A percentile compares a stretch with the other conserved stretches of the same genome.
Conservation (phyloP, 345 rosid species). For the Nephelium lappaceum region DNA sequence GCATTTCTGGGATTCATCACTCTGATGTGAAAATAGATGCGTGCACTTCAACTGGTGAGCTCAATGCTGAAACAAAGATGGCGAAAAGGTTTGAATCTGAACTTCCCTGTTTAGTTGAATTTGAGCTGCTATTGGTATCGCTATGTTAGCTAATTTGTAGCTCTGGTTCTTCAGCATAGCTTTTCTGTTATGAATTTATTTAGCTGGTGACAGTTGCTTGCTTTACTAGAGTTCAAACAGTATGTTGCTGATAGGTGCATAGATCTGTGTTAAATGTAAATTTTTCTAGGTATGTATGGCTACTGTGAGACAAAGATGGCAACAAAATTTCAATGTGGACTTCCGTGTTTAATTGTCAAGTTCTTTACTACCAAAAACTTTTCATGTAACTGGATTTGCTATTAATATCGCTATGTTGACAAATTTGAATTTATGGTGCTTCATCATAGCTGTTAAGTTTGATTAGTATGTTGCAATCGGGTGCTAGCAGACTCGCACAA, state of each 20-base stretch:
- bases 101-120: background rate
- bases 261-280: background rate
- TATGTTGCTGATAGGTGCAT: background rate
- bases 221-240: background rate
- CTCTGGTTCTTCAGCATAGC: background rate
- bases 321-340: constrained; percentile 49
- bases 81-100: constrained; percentile 55
- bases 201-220: background rate
- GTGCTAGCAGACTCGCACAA: background rate
- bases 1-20: constrained; percentile 32
- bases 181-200: background rate
- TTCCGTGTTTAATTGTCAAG: background rate
- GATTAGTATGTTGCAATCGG: background rate
- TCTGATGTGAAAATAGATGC: constrained; percentile 34
- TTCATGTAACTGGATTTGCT: background rate
- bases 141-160: background rate
- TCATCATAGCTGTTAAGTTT: background rate
- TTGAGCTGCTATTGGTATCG: background rate
- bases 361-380: background rate
- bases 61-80: constrained; percentile 40
- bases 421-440: background rate
- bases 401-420: background rate
- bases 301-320: constrained; percentile 34
- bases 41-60: constrained; percentile 30
- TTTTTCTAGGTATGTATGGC: background rate